These are phyloP conservation scores for Metschnikowia gelsemii DNA, from an alignment of 805 yeast species.

Conservation along the genomic window DNA sequence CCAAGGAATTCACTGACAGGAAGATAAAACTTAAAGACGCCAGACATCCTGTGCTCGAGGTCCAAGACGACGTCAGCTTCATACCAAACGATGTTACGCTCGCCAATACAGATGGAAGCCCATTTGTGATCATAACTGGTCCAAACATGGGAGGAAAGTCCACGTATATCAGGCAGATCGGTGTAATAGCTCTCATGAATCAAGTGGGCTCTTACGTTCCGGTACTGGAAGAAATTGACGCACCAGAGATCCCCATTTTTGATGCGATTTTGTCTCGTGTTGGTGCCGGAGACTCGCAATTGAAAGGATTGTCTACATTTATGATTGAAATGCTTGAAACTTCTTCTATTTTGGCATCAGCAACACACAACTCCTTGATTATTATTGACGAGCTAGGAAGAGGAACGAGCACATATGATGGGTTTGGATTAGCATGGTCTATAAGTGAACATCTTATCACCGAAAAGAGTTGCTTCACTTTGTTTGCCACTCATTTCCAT, in stretches of 20 bases:
- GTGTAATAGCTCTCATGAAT: conserved; percentile 81
- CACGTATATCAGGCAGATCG: conserved; percentile 86
- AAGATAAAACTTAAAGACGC: conserved; percentile 64
- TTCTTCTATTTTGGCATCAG: conserved; percentile 77
- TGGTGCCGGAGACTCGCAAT: conserved; percentile 98
- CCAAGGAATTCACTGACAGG: conserved; percentile 36
- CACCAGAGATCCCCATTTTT: conserved; percentile 75
- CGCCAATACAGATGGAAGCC: conserved; percentile 45
- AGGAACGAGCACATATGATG: conserved; percentile 87
- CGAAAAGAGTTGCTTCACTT: conserved; percentile 69
- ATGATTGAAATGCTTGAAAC: conserved; percentile 97
- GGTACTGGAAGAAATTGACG: conserved; percentile 42
- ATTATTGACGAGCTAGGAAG: conserved; percentile 95
- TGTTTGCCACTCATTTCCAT: conserved; percentile 97
- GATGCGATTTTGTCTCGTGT: conserved; percentile 94
- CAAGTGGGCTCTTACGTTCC: conserved; percentile 93
- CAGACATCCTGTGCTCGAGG: conserved; percentile 93
- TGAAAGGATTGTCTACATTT: conserved; percentile 95
- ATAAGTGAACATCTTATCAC: conserved; percentile 82
- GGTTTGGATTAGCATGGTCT: conserved; percentile 97
- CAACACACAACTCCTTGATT: conserved; percentile 74
- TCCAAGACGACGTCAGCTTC: conserved; percentile 85
- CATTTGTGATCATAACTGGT: conserved; percentile 86
- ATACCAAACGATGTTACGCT: conserved; percentile 87
- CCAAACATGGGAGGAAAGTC: conserved; percentile 99